phyloP scores from a whole-genome alignment of 2,329 filamentous ascomycete species.

The Fusarium sp. region DNA sequence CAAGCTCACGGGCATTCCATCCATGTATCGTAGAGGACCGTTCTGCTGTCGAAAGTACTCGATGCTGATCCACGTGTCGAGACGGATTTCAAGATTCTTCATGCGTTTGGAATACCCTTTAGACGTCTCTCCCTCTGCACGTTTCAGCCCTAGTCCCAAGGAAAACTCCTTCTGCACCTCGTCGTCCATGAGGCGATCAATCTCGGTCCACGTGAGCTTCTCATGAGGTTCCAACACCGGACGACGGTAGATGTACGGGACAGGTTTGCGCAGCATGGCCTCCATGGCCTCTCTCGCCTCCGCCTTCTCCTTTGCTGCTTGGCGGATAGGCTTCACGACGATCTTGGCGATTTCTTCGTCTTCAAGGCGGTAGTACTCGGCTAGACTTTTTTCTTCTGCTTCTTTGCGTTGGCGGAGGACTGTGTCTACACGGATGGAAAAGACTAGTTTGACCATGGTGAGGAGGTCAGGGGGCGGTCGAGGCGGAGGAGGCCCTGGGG shows the following conservation, averaged over 20 bases:
- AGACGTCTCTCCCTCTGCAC: constrained; percentile 2
- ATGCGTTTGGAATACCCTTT: constrained; percentile 19
- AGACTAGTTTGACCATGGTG: constrained; percentile 19
- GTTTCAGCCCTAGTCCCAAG: constrained; percentile 1
- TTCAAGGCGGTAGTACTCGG: not conserved
- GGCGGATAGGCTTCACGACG: not conserved
- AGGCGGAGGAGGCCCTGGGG: not conserved
- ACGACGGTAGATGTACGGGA: not conserved
- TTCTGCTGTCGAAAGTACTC: constrained; percentile 6
- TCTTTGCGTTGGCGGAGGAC: not conserved
- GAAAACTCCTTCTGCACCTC: constrained; percentile 9
- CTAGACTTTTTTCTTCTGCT: not conserved
- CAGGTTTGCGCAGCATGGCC: not conserved
- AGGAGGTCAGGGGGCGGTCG: constrained; percentile 19
- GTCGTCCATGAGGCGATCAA: constrained; percentile 19
- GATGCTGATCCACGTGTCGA: constrained; percentile 12
- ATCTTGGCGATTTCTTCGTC: not conserved
- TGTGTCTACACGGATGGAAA: not conserved
- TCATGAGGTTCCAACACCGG: not conserved
- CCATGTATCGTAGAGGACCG: constrained; percentile 39
- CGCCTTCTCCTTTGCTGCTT: not conserved
- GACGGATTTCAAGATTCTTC: constrained; percentile 16
- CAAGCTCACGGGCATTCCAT: constrained; percentile 41
- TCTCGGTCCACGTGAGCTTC: constrained; percentile 7
- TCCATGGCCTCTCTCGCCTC: not conserved